Conservation (phyloP, 441 rosid species). For the Euphorbia corollata region DNA sequence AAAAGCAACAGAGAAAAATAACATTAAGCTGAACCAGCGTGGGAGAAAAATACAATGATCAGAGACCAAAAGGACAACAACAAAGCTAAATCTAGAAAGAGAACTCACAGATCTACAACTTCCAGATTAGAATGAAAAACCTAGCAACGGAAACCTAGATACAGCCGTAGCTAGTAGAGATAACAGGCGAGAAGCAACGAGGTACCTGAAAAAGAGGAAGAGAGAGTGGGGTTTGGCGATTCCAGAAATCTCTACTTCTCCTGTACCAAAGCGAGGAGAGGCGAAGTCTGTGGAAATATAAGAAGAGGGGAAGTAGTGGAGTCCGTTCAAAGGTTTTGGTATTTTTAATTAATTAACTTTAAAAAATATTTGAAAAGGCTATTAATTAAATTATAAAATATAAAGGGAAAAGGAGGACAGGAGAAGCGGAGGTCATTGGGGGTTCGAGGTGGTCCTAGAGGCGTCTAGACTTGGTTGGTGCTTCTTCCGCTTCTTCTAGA, state of each 20-base stretch:
- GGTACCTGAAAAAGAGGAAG: slow-evolving; percentile 8
- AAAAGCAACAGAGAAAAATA: neutral
- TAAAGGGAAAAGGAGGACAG: neutral
- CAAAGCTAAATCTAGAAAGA: slow-evolving; percentile 10
- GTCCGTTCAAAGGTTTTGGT: neutral
- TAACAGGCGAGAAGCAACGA: neutral
- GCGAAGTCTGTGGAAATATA: neutral
- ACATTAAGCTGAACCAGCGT: neutral
- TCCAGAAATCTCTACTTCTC: slow-evolving; percentile 15
- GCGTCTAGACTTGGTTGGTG: slow-evolving; percentile 15
- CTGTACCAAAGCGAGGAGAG: neutral
- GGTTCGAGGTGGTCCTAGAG: slow-evolving; percentile 21
- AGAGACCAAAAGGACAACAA: neutral
- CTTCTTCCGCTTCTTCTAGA: slow-evolving; percentile 25
- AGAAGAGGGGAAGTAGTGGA: neutral
- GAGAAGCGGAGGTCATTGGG: neutral
- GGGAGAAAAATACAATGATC: neutral
- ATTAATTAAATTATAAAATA: neutral
- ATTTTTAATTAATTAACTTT: neutral
- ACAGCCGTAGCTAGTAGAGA: neutral
- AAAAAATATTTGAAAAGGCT: too few relatives aligned
- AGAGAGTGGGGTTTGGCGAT: neutral
- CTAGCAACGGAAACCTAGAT: neutral
- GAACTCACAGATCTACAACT: slow-evolving; percentile 24
- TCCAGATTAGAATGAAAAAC: neutral